phyloP scores from a whole-genome alignment of 768 basidiomycete species.

The Lentinula raphanica region DNA sequence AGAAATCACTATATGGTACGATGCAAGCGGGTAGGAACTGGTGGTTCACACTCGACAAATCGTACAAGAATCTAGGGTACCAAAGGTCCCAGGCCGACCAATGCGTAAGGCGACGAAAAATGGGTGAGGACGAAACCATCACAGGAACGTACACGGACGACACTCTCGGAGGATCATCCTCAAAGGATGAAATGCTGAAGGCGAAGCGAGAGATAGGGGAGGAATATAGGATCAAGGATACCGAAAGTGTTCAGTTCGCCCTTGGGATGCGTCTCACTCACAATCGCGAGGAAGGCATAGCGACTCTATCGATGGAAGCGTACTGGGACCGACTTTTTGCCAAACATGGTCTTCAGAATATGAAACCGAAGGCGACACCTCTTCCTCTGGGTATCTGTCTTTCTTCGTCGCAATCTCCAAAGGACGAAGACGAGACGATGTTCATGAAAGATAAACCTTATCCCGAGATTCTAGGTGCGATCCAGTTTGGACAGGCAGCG shows the following conservation, averaged over 20 bases:
- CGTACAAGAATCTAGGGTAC: constrained; percentile 5
- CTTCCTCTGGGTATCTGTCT: constrained; percentile 9
- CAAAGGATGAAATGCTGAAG: neutral
- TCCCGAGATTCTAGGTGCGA: neutral
- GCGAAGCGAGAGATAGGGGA: constrained; percentile 4
- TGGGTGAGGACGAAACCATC: constrained; percentile 1
- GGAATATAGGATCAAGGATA: constrained; percentile 1
- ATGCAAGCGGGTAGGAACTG: constrained; percentile 7
- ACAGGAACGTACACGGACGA: constrained; percentile 10
- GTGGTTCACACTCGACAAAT: constrained; percentile 1
- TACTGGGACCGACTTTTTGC: constrained; percentile 9
- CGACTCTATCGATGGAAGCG: constrained; percentile 5
- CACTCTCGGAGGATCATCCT: neutral
- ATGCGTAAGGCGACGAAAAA: neutral
- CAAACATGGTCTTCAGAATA: constrained; percentile 5
- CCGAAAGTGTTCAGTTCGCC: neutral
- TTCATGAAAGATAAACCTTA: constrained; percentile 4
- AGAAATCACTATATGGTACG: constrained; percentile 1
- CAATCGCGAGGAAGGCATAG: neutral
- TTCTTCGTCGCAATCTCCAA: neutral
- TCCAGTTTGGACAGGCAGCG: neutral
- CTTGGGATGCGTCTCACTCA: constrained; percentile 9
- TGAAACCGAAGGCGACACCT: constrained; percentile 7
- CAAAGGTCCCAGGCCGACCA: constrained; percentile 6
- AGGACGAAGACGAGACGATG: neutral